These are phyloP conservation scores for Polygonum aviculare DNA, from an alignment of 148 eudicot genomes.

Conservation along the genomic window DNA sequence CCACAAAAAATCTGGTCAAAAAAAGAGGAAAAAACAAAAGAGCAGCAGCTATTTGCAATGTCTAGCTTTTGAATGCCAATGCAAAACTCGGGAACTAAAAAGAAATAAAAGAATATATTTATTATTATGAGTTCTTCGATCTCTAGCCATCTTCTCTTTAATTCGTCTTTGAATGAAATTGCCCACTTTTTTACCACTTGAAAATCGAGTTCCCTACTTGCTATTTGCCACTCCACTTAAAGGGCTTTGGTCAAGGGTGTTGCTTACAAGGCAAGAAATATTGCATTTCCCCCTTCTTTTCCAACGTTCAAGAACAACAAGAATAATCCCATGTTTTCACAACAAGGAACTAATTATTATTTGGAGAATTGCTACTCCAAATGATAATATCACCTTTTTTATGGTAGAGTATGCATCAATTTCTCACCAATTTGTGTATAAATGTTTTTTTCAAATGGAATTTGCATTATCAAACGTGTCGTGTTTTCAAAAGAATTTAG, in stretches of 20 bases:
- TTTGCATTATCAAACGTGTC: no score
- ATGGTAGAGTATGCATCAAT: no score
- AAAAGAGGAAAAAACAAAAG: background rate
- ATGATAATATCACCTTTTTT: no score
- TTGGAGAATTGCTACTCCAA: background rate
- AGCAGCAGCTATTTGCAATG: slow-evolving; percentile 5
- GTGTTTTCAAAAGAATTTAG: no score
- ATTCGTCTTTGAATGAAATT: background rate
- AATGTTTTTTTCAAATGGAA: no score
- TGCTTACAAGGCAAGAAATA: slow-evolving; percentile 12
- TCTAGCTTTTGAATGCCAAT: slow-evolving; percentile 7
- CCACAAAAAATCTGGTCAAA: slow-evolving; percentile 5
- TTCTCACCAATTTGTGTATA: no score
- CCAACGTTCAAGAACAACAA: background rate
- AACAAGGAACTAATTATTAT: background rate
- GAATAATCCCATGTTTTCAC: background rate
- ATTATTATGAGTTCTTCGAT: background rate
- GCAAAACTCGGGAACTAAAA: slow-evolving; percentile 2
- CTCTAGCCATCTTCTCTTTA: background rate
- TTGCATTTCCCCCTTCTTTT: background rate
- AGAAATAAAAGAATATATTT: background rate
- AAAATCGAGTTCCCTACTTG: slow-evolving; percentile 3
- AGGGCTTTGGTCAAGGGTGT: slow-evolving; percentile 2
- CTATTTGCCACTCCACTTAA: background rate
- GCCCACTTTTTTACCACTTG: background rate